Percentiles rank a stretch among this genome's conserved stretches.
These are phyloP conservation scores for Phaffomyces opuntiae DNA, from an alignment of 805 yeast genomes.

Conservation along the genomic window DNA sequence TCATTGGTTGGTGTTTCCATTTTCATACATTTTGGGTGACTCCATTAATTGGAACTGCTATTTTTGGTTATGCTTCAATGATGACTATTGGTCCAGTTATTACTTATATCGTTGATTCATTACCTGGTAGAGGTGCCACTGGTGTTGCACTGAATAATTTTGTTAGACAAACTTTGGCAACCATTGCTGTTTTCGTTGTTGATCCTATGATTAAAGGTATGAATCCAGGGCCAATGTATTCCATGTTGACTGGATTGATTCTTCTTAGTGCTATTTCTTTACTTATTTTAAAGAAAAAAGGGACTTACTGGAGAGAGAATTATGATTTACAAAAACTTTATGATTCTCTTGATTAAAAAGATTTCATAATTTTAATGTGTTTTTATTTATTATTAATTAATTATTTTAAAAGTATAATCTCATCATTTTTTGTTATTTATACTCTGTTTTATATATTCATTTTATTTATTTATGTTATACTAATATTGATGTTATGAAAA, in stretches of 20 bases:
- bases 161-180: constrained; percentile 66
- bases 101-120: constrained; percentile 74
- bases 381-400: neutral
- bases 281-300: constrained; percentile 42
- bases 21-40: constrained; percentile 64
- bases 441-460: neutral
- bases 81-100: constrained; percentile 74
- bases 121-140: constrained; percentile 85
- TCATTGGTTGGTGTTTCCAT: constrained; percentile 79
- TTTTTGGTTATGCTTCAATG: constrained; percentile 81
- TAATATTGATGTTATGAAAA: too few species aligned
- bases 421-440: neutral
- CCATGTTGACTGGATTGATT: constrained; percentile 58
- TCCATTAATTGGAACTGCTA: constrained; percentile 74
- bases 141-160: constrained; percentile 82
- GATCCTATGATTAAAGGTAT: constrained; percentile 64
- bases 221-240: constrained; percentile 64
- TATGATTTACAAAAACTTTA: constrained; percentile 53
- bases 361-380: too few species aligned
- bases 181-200: constrained; percentile 66
- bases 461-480: neutral
- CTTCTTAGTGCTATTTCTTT: constrained; percentile 36
- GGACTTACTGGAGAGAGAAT: constrained; percentile 56
- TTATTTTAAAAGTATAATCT: neutral
- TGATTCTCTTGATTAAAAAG: constrained; percentile 29